Conservation (phyloP, 2,329 filamentous ascomycete genomes). For the Geosmithia morbida region DNA sequence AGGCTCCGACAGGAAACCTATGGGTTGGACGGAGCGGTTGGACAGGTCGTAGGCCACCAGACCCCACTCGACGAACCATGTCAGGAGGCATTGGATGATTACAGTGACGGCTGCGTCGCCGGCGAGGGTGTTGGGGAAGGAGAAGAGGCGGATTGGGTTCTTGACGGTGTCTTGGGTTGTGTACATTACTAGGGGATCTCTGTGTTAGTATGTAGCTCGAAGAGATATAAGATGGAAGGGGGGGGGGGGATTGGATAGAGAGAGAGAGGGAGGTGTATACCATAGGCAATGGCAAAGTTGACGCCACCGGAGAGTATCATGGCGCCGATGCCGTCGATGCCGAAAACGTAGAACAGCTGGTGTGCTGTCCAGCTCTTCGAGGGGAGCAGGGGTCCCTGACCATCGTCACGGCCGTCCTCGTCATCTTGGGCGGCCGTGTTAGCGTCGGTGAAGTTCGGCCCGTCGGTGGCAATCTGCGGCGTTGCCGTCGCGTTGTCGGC, state of each 20-base stretch:
- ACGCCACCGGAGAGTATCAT: conserved; percentile 31
- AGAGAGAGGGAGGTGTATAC: conserved; percentile 13
- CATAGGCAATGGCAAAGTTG: conserved; percentile 37
- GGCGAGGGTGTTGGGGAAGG: conserved; percentile 34
- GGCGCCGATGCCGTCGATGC: conserved; percentile 30
- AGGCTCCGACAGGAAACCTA: conserved; percentile 27
- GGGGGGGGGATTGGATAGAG: not conserved
- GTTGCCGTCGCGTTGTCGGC: not conserved
- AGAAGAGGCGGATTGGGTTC: conserved; percentile 29
- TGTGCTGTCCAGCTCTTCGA: conserved; percentile 23
- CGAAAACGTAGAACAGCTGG: conserved; percentile 33
- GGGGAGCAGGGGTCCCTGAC: conserved; percentile 15
- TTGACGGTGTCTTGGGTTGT: conserved; percentile 17
- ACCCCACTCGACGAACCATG: conserved; percentile 33
- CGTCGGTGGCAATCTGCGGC: not conserved
- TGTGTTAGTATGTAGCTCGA: not conserved
- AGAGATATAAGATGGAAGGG: not conserved
- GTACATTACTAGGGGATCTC: conserved; percentile 32
- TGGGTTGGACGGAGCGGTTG: conserved; percentile 27
- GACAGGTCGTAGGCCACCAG: conserved; percentile 33
- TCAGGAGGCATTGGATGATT: conserved; percentile 32
- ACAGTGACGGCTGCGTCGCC: conserved; percentile 35
- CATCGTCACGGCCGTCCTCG: not conserved
- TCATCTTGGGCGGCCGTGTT: not conserved
- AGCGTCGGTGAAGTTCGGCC: not conserved